Conservation (phyloP, 176 grass and related monocot species). For the Avena eriantha region DNA sequence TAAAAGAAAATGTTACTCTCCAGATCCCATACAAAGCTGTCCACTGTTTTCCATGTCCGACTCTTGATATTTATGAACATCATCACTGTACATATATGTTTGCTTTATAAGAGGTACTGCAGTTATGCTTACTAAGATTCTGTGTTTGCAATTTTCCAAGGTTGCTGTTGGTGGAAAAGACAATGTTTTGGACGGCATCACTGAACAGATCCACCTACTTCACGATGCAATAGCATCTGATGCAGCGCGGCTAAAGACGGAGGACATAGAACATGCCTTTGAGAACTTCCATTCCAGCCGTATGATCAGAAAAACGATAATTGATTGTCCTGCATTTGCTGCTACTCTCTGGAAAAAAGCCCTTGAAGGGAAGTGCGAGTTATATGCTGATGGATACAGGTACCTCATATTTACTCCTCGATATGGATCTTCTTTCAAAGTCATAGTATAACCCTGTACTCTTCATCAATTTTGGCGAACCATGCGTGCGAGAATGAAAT, state of each 20-base stretch:
- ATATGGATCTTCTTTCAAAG: neutral
- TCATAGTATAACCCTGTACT: too few species aligned
- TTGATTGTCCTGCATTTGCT: constrained; percentile 72
- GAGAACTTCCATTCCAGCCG: constrained; percentile 86
- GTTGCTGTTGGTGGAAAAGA: constrained; percentile 76
- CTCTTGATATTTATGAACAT: neutral
- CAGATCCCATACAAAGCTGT: neutral
- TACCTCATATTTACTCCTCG: constrained; percentile 23
- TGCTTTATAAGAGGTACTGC: neutral
- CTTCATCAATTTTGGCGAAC: too few species aligned
- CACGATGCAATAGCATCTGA: constrained; percentile 78
- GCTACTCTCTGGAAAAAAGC: constrained; percentile 69
- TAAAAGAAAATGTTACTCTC: neutral
- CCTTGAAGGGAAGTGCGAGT: constrained; percentile 68
- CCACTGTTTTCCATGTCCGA: neutral
- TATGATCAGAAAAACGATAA: constrained; percentile 69
- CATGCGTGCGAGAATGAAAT: neutral
- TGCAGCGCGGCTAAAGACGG: constrained; percentile 57
- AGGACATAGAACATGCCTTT: constrained; percentile 79
- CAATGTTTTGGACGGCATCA: constrained; percentile 61
- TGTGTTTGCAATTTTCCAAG: constrained; percentile 45
- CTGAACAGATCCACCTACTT: constrained; percentile 51
- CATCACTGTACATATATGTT: neutral
- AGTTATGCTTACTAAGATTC: neutral
- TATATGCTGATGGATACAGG: constrained; percentile 86